phyloP scores from a whole-genome alignment of 345 rosid species.

The Dipteronia sinensis region DNA sequence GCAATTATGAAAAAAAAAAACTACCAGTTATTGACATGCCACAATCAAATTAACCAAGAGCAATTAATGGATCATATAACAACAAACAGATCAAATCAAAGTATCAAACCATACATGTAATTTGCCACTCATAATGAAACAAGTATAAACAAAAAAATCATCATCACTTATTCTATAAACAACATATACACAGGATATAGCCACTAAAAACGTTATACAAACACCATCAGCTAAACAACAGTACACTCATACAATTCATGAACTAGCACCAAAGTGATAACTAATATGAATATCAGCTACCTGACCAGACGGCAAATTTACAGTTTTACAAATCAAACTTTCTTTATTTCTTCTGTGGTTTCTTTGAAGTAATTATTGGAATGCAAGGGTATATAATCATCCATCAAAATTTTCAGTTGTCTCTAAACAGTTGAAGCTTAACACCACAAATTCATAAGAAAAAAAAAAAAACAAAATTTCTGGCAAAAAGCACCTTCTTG shows the following conservation, averaged over 20 bases:
- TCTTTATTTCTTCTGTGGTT: too few species aligned
- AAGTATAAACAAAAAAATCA: not conserved
- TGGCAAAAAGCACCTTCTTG: too few species aligned
- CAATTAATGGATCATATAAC: not conserved
- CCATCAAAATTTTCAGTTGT: too few species aligned
- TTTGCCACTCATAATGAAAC: not conserved
- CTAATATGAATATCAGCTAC: slow-evolving; percentile 27
- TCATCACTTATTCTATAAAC: not conserved
- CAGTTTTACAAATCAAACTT: too few species aligned
- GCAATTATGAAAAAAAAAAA: not conserved
- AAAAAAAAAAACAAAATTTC: too few species aligned
- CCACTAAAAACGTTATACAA: not conserved
- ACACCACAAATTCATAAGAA: too few species aligned
- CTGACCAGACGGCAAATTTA: slow-evolving; percentile 65
- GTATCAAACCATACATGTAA: not conserved
- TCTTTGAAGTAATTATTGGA: too few species aligned
- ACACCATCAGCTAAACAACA: not conserved
- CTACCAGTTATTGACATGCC: not conserved
- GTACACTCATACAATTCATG: not conserved
- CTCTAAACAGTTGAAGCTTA: too few species aligned
- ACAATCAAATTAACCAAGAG: not conserved
- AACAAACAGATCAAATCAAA: not conserved
- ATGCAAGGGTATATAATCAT: too few species aligned
- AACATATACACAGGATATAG: not conserved
- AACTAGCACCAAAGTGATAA: not conserved